A percentile compares a stretch with the other conserved stretches of the same genome.
Conservation (phyloP, 2,329 filamentous ascomycete genomes). For the Cercospora zeae-maydis region DNA sequence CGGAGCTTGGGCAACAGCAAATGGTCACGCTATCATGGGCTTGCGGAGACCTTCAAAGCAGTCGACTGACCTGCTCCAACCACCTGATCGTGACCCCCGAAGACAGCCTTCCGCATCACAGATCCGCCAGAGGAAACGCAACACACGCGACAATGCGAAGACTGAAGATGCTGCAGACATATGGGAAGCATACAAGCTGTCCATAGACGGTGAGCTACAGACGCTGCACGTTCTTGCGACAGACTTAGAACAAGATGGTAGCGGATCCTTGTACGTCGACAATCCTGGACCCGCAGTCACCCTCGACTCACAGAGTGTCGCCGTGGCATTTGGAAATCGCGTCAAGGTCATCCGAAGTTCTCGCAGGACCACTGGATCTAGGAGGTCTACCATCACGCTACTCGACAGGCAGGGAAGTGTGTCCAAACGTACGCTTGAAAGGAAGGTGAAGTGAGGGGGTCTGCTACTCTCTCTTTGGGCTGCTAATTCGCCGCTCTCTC, state of each 20-base stretch:
- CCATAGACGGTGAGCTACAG: constrained; percentile 46
- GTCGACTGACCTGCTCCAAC: background rate
- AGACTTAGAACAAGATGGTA: constrained; percentile 34
- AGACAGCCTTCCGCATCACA: constrained; percentile 9
- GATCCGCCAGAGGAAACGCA: constrained; percentile 13
- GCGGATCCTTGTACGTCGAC: constrained; percentile 61
- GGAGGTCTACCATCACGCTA: constrained; percentile 11
- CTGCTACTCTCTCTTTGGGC: no score
- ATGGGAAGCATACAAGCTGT: constrained; percentile 56
- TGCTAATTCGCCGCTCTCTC: no score
- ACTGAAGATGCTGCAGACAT: constrained; percentile 29
- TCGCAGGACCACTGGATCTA: constrained; percentile 15
- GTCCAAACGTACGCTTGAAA: constrained; percentile 2
- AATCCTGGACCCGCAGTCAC: constrained; percentile 61
- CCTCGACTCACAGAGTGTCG: constrained; percentile 63
- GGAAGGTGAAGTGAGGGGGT: constrained; percentile 8
- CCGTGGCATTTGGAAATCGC: constrained; percentile 67
- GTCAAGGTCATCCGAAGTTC: constrained; percentile 59
- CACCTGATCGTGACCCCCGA: background rate
- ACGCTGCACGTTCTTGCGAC: constrained; percentile 36
- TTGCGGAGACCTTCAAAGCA: constrained; percentile 22
- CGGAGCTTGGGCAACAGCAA: constrained; percentile 25
- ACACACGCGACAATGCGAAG: constrained; percentile 15
- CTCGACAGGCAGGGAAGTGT: constrained; percentile 18
- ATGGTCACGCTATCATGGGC: constrained; percentile 28